Conservation (phyloP, 2,329 filamentous ascomycete genomes). For the Fusarium poae region DNA sequence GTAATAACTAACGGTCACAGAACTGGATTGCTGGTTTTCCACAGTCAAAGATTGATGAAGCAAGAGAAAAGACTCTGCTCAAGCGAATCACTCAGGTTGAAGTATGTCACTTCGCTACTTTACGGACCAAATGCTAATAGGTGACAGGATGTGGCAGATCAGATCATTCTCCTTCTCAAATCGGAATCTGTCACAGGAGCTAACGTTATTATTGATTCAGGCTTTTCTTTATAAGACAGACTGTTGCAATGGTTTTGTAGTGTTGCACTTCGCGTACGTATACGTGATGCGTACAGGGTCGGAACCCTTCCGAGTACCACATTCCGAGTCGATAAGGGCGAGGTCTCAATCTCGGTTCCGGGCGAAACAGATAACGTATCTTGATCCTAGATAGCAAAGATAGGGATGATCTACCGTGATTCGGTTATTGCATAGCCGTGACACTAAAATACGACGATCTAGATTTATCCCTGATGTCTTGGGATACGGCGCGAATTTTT, state of each 20-base stretch:
- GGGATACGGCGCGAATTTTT: not conserved
- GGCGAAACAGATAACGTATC: not conserved
- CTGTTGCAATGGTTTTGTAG: not conserved
- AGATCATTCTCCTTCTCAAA: conserved; percentile 1
- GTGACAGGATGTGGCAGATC: conserved; percentile 15
- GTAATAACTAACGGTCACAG: not conserved
- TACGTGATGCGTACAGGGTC: rapidly evolving
- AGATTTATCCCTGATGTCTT: not conserved
- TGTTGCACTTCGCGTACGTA: not conserved
- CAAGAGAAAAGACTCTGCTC: conserved; percentile 11
- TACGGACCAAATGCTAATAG: rapidly evolving
- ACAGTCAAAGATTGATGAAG: conserved; percentile 9
- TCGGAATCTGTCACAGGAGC: conserved; percentile 10
- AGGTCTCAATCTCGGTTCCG: not conserved
- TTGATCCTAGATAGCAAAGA: not conserved
- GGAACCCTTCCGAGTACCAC: not conserved
- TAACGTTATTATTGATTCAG: conserved; percentile 6
- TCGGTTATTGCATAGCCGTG: not conserved
- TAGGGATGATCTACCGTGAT: not conserved
- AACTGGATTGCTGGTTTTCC: conserved; percentile 15
- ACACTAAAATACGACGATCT: not conserved
- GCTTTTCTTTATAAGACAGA: not conserved
- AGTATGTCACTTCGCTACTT: rapidly evolving
- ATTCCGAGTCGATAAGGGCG: not conserved
- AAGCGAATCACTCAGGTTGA: conserved; percentile 15